phyloP scores from a whole-genome alignment of 139 green algal species.

The Auxenochlorella pyrenoidosa region DNA sequence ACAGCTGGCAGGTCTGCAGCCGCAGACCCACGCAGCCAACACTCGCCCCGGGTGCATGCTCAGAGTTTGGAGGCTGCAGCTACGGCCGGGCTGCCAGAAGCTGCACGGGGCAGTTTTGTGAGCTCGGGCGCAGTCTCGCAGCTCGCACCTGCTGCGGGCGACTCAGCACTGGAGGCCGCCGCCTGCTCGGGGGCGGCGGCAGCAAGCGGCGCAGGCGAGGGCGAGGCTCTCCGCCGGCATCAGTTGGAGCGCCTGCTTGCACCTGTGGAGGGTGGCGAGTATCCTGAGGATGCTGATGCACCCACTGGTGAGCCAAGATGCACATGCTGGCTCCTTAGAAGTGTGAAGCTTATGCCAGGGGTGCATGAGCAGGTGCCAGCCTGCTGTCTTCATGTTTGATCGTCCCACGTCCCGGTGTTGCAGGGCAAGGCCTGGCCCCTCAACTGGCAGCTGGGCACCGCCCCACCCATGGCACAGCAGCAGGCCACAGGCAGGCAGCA shows the following conservation, averaged over 20 bases:
- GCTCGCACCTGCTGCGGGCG: background rate
- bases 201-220: background rate
- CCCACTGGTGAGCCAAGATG: background rate
- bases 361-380: too few relatives aligned
- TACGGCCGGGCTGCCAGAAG: background rate
- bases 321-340: background rate
- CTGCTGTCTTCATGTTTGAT: too few relatives aligned
- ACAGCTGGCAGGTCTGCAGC: too few relatives aligned
- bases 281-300: background rate
- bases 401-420: background rate
- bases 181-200: background rate
- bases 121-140: too few relatives aligned
- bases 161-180: background rate
- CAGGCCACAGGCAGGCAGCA: background rate
- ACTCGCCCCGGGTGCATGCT: too few relatives aligned
- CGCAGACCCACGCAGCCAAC: too few relatives aligned
- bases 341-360: background rate
- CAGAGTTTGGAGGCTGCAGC: background rate
- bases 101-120: background rate
- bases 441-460: background rate
- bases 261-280: background rate
- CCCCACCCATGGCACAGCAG: background rate
- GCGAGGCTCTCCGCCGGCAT: background rate
- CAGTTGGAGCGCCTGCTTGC: conserved; percentile 13
- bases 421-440: background rate